Evolutionary conservation across 2,329 filamentous ascomycete species (phyloP).

Genomic region (Fusarium sp.): DNA sequence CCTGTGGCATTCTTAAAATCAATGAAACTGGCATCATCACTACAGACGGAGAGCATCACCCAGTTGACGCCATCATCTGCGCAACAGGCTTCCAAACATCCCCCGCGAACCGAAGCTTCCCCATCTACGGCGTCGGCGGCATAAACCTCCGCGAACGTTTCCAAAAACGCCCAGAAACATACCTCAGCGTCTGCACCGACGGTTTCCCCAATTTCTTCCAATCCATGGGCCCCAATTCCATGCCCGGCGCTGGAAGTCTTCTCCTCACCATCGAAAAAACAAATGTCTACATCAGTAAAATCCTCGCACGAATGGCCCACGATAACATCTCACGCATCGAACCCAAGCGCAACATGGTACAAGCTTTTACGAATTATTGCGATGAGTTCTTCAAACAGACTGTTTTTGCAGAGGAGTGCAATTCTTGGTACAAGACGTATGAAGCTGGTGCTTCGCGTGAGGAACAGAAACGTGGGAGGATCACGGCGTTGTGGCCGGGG

Average conservation of each 20-base stretch:
- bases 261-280: constrained; percentile 14
- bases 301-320: constrained; percentile 10
- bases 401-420: constrained; percentile 20
- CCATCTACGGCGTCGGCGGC: constrained; percentile 4
- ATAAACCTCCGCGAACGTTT: constrained; percentile 17
- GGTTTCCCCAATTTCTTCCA: constrained; percentile 23
- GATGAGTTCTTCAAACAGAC: constrained; percentile 9
- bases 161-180: constrained; percentile 17
- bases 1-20: background rate
- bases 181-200: constrained; percentile 22
- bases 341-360: background rate
- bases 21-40: background rate
- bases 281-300: constrained; percentile 9
- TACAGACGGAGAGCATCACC: background rate
- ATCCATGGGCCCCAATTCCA: constrained; percentile 17
- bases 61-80: constrained; percentile 6
- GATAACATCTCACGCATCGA: constrained; percentile 13
- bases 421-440: constrained; percentile 26
- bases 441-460: constrained; percentile 5
- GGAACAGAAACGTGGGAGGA: constrained; percentile 1
- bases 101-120: constrained; percentile 14
- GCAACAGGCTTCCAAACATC: constrained; percentile 23
- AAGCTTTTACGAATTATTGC: constrained; percentile 4
- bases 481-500: constrained; percentile 15
- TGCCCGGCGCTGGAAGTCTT: background rate